phyloP scores from a whole-genome alignment of 345 rosid genomes.

The Barbarea vulgaris region DNA sequence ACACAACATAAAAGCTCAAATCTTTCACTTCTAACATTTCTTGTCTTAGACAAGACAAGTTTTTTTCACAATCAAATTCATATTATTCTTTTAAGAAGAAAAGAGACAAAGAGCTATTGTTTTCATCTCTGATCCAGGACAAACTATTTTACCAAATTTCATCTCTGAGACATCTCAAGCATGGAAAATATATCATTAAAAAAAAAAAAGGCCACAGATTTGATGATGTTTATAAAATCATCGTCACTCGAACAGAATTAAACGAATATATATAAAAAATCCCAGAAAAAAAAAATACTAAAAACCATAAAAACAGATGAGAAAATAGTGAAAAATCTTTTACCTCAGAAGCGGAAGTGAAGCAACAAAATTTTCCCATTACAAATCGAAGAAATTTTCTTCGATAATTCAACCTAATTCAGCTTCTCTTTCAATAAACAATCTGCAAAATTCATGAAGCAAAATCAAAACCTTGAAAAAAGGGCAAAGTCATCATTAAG shows the following conservation, averaged over 20 bases:
- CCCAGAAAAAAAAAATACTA: conserved; percentile 1
- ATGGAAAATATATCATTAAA: background rate
- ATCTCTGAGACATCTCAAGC: background rate
- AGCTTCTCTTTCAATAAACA: background rate
- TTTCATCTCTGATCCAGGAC: background rate
- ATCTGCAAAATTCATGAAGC: conserved; percentile 31
- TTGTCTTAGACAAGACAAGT: background rate
- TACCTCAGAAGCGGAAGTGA: conserved; percentile 43
- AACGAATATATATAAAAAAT: background rate
- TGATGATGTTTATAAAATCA: background rate
- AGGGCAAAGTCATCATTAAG: background rate
- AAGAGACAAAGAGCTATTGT: background rate
- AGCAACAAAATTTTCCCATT: conserved; percentile 45
- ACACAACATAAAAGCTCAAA: background rate
- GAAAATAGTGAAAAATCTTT: background rate
- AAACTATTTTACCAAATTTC: background rate
- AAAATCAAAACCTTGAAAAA: conserved; percentile 17
- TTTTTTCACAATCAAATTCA: background rate
- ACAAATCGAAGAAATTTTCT: conserved; percentile 19
- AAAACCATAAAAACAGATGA: background rate
- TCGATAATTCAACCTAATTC: background rate
- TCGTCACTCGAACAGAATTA: background rate
- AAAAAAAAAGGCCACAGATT: background rate
- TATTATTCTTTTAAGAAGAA: background rate
- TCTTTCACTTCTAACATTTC: conserved; percentile 5